A percentile compares a stretch with the other conserved stretches of the same genome.
Conservation (phyloP, 2,329 filamentous ascomycete species). For the Colletotrichum sp. region DNA sequence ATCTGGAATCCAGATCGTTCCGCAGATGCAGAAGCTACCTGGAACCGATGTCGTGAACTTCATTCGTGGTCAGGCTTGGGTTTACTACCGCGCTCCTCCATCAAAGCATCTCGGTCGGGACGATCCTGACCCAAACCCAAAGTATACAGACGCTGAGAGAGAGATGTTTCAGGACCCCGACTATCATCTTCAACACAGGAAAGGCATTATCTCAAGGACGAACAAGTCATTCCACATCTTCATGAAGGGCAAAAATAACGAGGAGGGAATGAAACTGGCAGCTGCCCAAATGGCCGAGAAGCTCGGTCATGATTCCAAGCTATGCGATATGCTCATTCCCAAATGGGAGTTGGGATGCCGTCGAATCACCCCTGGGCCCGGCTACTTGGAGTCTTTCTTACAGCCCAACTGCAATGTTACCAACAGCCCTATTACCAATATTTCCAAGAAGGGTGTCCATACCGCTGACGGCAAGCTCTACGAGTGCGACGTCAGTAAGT, state of each 20-base stretch:
- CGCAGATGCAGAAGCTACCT: slow-evolving; percentile 28
- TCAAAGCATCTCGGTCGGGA: slow-evolving; percentile 33
- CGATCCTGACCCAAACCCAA: slow-evolving; percentile 28
- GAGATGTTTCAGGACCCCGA: slow-evolving; percentile 56
- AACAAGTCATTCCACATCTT: slow-evolving; percentile 45
- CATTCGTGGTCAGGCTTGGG: slow-evolving; percentile 38
- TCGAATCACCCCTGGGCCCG: slow-evolving; percentile 23
- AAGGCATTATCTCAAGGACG: slow-evolving; percentile 30
- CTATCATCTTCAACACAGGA: slow-evolving; percentile 55
- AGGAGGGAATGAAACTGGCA: slow-evolving; percentile 50
- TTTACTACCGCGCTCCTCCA: slow-evolving; percentile 37
- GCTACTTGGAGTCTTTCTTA: slow-evolving; percentile 25
- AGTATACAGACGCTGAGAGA: slow-evolving; percentile 43
- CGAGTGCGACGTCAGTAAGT: slow-evolving; percentile 23
- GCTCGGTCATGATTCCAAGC: slow-evolving; percentile 41
- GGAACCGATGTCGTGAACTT: slow-evolving; percentile 36
- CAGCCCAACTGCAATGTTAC: slow-evolving; percentile 22
- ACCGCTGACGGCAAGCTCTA: slow-evolving; percentile 18
- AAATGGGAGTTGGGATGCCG: slow-evolving; percentile 26
- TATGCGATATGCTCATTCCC: slow-evolving; percentile 36
- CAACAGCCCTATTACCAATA: slow-evolving; percentile 20
- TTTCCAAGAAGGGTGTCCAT: slow-evolving; percentile 10
- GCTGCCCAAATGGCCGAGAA: slow-evolving; percentile 44
- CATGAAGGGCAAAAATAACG: slow-evolving; percentile 21
- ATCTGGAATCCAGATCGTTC: slow-evolving; percentile 36